phyloP scores from a whole-genome alignment of 176 grass and related monocot species.

The Musa acuminata region DNA sequence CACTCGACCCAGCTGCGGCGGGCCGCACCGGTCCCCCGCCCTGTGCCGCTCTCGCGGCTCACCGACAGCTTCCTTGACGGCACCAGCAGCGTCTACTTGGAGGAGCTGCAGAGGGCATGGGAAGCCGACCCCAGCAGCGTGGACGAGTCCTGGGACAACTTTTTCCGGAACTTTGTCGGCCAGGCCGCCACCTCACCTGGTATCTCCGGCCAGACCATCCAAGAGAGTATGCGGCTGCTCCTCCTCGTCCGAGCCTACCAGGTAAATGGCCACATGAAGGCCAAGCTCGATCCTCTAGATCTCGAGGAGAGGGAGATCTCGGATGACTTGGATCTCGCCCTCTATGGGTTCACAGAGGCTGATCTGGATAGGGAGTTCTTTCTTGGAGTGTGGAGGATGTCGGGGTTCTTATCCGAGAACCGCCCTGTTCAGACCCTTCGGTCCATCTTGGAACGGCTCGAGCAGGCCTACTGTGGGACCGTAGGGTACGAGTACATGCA shows the following conservation, averaged over 20 bases:
- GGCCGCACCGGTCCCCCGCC: constrained; percentile 14
- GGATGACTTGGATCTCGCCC: constrained; percentile 43
- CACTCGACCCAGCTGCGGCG: constrained; percentile 20
- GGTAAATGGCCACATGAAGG: constrained; percentile 89
- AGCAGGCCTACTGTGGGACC: constrained; percentile 78
- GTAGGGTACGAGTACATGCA: constrained; percentile 97
- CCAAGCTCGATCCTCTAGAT: constrained; percentile 56
- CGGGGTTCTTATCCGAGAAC: constrained; percentile 81
- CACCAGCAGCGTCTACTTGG: constrained; percentile 49
- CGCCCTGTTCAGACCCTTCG: constrained; percentile 76
- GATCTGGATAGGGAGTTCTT: constrained; percentile 94
- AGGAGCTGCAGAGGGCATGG: constrained; percentile 43
- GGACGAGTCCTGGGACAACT: constrained; percentile 51
- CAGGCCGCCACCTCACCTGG: constrained; percentile 37
- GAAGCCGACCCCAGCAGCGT: constrained; percentile 39
- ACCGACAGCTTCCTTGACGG: constrained; percentile 44
- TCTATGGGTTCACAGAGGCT: constrained; percentile 67
- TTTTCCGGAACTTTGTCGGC: constrained; percentile 46
- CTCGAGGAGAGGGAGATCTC: constrained; percentile 45
- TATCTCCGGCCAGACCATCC: constrained; percentile 44
- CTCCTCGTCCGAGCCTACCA: constrained; percentile 26
- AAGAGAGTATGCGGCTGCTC: constrained; percentile 24
- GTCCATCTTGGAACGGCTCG: constrained; percentile 63
- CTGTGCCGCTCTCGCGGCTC: constrained; percentile 34
- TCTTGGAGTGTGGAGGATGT: constrained; percentile 78